Base-by-base conservation (phyloP, 106 monocot species). In the Dioscorea zingiberensis region DNA sequence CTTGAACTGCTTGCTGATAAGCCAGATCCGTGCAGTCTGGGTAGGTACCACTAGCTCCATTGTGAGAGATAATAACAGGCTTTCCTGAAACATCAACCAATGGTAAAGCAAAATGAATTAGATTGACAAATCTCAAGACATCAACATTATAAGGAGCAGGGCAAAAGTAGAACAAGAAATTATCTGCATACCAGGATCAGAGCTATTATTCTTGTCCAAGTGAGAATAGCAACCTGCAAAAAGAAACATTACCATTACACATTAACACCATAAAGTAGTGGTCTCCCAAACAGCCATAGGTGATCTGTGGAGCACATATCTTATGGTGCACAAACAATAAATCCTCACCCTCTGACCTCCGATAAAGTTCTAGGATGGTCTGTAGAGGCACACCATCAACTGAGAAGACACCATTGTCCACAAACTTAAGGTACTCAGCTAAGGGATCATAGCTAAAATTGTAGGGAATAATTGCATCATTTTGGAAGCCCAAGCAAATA, bases 31-130 rank as follows among this genome's bases (percentile, higher is more conserved):
- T 95, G 63, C 91, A 95, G 27, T 81, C 94, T 26, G 94, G 91
- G 63, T 81, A 95, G 76, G 78, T 71, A 53, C 94, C 91, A 65
- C 94, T 95, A 47, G 94, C 90, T 68, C 94, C 94, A 74, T 95
- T 76, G 57, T 95, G 74, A 3, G 91, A 83, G 60, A 95, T 78
- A 48, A 95, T 53, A 48, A 80, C 11, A 25, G 85, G 85, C 13
- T 67, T 79, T 66, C 64, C 89, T 93, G 83, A 25, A 47, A 51
- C 15, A 51, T 16, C 15, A 51, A 51, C 19, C 4, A 15, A 51
- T 18, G 13, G 14, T 19, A 8, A 1, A 2, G 19, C 1, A 51
- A 51, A 51, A 51, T 38, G 38, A 38, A 38, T 51, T 51, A 18
- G 51, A 13, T 19, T 51, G 51, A 38, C 38, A 51, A 19, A 51